Conservation (phyloP, 1,284 basidiomycete species). For the Tilletia caries region DNA sequence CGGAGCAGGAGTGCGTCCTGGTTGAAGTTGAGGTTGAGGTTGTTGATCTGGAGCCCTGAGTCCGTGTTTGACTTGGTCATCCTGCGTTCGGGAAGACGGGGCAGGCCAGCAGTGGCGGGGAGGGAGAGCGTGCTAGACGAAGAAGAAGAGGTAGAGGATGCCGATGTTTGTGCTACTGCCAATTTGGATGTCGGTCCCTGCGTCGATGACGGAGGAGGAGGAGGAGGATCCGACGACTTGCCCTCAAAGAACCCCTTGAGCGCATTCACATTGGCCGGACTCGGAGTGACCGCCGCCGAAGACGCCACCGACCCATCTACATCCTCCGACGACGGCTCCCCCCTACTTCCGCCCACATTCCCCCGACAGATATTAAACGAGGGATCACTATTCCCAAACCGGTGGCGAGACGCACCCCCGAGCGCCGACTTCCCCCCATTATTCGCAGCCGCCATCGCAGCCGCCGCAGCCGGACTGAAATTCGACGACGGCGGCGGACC, state of each 20-base stretch:
- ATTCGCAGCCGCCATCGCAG: no score
- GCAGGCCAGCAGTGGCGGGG: background rate
- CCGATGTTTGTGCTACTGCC: no score
- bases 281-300: no score
- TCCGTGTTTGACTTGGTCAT: constrained; percentile 6
- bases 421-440: no score
- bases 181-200: no score
- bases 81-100: background rate
- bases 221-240: background rate
- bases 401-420: background rate
- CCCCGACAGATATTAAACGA: constrained; percentile 3
- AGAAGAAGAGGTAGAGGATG: background rate
- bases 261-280: background rate
- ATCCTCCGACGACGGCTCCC: no score
- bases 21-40: no score
- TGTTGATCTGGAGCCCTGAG: background rate
- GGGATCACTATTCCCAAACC: background rate
- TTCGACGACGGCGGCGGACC: no score
- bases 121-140: background rate
- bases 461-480: no score
- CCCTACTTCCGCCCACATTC: background rate
- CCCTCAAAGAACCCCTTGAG: constrained; percentile 6
- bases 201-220: no score
- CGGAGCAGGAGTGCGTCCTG: no score
- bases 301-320: no score